These are phyloP conservation scores for Chrysanthemum seticuspe DNA, from an alignment of 129 eudicot genomes.

Conservation along the genomic window DNA sequence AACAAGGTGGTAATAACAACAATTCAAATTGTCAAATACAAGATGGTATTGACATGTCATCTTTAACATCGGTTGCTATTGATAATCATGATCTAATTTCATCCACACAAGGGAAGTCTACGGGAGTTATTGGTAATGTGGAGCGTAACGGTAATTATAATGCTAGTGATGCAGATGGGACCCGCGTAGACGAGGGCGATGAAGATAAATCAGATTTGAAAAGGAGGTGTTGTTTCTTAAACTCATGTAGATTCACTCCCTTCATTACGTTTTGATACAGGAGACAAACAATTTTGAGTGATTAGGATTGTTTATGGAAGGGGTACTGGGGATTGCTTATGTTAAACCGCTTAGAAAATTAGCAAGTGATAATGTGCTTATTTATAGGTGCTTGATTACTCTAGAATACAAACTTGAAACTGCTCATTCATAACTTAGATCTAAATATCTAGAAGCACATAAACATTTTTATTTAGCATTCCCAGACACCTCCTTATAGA, in stretches of 20 bases:
- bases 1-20: slow-evolving; percentile 27
- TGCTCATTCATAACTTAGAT: too few species aligned
- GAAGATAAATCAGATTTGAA: slow-evolving; percentile 63
- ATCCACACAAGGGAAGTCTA: slow-evolving; percentile 31
- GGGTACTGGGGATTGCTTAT: too few species aligned
- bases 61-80: slow-evolving; percentile 38
- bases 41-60: slow-evolving; percentile 45
- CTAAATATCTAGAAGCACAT: too few species aligned
- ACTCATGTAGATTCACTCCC: slow-evolving; percentile 32
- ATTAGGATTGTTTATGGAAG: too few species aligned
- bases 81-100: slow-evolving; percentile 38
- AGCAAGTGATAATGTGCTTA: too few species aligned
- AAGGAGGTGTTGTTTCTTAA: slow-evolving; percentile 55
- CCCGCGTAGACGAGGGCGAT: slow-evolving; percentile 50
- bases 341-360: too few species aligned
- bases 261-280: slow-evolving; percentile 8
- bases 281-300: too few species aligned
- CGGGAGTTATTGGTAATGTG: slow-evolving; percentile 34
- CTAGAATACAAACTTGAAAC: too few species aligned
- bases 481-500: background rate
- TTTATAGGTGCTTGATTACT: too few species aligned
- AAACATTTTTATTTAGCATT: too few species aligned
- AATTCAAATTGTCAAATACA: slow-evolving; percentile 10
- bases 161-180: slow-evolving; percentile 48
- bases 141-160: slow-evolving; percentile 38